A percentile compares a stretch with the other conserved stretches of the same genome.
phyloP scores from a whole-genome alignment of 2,329 filamentous ascomycete species.

The Monosporascus sp. region DNA sequence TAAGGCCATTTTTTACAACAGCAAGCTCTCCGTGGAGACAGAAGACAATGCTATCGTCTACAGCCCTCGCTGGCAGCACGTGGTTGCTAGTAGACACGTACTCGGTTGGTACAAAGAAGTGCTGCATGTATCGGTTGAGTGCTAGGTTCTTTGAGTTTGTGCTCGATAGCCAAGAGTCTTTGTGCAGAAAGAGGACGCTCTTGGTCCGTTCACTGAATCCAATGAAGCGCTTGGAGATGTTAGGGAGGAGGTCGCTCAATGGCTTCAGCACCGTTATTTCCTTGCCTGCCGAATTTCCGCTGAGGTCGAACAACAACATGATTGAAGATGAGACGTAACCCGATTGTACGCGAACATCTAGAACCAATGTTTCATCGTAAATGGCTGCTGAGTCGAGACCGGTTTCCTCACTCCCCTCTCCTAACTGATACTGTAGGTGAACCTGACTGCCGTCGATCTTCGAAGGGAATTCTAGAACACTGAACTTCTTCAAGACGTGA shows the following conservation, averaged over 20 bases:
- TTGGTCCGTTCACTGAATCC: slow-evolving; percentile 6
- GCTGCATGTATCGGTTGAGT: slow-evolving; percentile 4
- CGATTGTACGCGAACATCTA: slow-evolving; percentile 3
- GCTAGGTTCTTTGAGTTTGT: slow-evolving; percentile 2
- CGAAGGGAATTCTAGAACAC: slow-evolving; percentile 1
- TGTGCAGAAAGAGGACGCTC: slow-evolving; percentile 11
- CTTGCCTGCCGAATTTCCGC: too few relatives aligned
- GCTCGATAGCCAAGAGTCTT: slow-evolving; percentile 13
- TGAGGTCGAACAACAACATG: slow-evolving; percentile 5
- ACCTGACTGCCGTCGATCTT: neutral
- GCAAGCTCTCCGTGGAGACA: slow-evolving; percentile 10
- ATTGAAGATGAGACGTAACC: slow-evolving; percentile 5
- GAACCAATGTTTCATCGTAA: neutral
- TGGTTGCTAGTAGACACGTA: slow-evolving; percentile 10
- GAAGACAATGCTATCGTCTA: slow-evolving; percentile 9
- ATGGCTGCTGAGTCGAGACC: slow-evolving; percentile 1
- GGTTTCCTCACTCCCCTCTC: neutral
- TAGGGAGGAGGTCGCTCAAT: neutral
- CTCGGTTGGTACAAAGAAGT: slow-evolving; percentile 16
- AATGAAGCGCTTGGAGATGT: slow-evolving; percentile 8
- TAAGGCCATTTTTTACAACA: slow-evolving; percentile 13
- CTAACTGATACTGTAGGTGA: slow-evolving; percentile 1
- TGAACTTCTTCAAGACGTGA: slow-evolving; percentile 1
- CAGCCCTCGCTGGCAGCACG: slow-evolving; percentile 23
- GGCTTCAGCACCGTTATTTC: neutral